Evolutionary conservation across 192 early-diverging fungal genomes (phyloP), one percentile per base, ranked within the genome.

Genomic region (Rhizophlyctis rosea): DNA sequence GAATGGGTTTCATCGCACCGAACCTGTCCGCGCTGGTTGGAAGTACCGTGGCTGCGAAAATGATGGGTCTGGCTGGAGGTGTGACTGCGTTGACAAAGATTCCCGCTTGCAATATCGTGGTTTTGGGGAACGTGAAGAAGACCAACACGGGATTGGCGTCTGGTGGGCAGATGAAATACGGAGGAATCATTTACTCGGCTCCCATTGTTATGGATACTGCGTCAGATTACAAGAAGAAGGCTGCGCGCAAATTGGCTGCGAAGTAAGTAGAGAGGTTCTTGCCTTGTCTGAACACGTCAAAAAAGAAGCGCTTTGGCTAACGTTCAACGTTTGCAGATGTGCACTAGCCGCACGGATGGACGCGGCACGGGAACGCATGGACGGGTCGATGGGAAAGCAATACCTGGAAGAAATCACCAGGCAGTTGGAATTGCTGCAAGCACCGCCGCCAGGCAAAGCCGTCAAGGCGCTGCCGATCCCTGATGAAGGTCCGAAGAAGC

Each of bases 401-500:
- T 84, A 88, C 58, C 79, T 86, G 11, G 84, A 88, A 16, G 92
- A 96, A 21, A 81, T 99, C 44, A 88, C 91, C 32, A 86, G 87
- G 29, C 91, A 93, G 69, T 76, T 99, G 3, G 93, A 93, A 57
- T 89, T 92, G 63, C 49, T 92, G 53, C 73, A 86, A 50, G 90
- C 91, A 61, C 89, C 97, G 5, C 88, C 94, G 21, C 94, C 94
- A 0, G 70, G 81, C 27, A 93, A 94, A 59, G 79, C 83, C 3
- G 65, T 90, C 61, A 96, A 96, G 69, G 91, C 95, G 1, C 65
- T 99, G 35, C 94, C 97, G 7, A 83, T 93, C 4, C 97, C 97
- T 3, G 82, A 89, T 58, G 95, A 99, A 65, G 91, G 87, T 0
- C 83, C 89, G 13, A 96, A 95, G 72, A 91, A 91, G 61, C 73